Evolutionary conservation across 1,284 basidiomycete genomes (phyloP).

Genomic region (Golubevia pallescens): DNA sequence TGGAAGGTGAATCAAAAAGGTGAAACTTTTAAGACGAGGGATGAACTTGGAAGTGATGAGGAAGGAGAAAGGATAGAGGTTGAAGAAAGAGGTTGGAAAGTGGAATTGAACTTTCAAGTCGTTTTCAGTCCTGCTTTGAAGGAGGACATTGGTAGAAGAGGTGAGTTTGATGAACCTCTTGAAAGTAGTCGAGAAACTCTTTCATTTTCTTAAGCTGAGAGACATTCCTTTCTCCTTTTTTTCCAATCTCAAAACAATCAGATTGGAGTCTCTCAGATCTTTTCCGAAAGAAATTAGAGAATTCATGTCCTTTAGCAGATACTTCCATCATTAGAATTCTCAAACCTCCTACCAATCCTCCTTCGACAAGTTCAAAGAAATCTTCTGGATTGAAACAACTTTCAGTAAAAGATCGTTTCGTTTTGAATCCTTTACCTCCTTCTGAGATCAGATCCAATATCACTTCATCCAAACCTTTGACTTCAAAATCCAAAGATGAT

Average conservation of each 20-base stretch:
- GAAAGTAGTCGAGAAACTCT: too few species aligned
- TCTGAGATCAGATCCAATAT: too few species aligned
- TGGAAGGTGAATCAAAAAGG: neutral
- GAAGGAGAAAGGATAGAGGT: neutral
- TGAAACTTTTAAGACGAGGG: neutral
- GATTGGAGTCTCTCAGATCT: constrained; percentile 39
- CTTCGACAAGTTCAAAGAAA: constrained; percentile 13
- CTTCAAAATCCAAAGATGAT: constrained; percentile 10
- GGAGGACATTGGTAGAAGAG: too few species aligned
- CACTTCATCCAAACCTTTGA: too few species aligned
- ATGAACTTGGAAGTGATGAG: neutral
- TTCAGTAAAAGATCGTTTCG: constrained; percentile 12
- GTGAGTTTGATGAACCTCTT: too few species aligned
- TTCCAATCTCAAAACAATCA: too few species aligned
- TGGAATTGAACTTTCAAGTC: constrained; percentile 79
- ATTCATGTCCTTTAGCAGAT: constrained; percentile 32
- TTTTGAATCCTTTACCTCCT: neutral
- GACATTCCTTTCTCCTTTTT: too few species aligned
- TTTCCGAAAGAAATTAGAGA: constrained; percentile 21
- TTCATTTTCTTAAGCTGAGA: too few species aligned
- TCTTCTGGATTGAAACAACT: constrained; percentile 3
- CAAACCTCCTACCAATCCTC: constrained; percentile 15
- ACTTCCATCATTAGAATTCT: constrained; percentile 23
- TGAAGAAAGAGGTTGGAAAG: constrained; percentile 68
- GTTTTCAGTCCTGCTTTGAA: constrained; percentile 82